Conservation (phyloP, 2,329 filamentous ascomycete genomes). For the Fusarium floridanum region DNA sequence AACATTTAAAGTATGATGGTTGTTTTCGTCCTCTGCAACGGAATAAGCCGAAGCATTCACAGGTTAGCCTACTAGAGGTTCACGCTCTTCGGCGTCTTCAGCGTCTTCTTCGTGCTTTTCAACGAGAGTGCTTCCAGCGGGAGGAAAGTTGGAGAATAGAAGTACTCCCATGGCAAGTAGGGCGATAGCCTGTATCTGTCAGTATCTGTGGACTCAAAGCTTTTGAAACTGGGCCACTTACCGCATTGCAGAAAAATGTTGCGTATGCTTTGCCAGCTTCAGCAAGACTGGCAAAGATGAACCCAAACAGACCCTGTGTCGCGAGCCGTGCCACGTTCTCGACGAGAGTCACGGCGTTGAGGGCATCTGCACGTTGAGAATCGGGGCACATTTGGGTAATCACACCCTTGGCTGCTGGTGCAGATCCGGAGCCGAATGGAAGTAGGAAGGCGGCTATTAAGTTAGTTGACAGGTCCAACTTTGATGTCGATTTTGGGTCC, state of each 20-base stretch:
- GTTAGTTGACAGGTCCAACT: background rate
- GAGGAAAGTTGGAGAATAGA: constrained; percentile 58
- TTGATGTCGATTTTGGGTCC: constrained; percentile 10
- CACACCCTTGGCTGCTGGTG: constrained; percentile 78
- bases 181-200: constrained; percentile 60
- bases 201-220: background rate
- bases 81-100: background rate
- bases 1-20: background rate
- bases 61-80: background rate
- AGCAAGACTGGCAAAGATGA: constrained; percentile 74
- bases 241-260: constrained; percentile 77
- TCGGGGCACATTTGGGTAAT: constrained; percentile 78
- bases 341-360: constrained; percentile 77
- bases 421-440: constrained; percentile 77
- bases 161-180: constrained; percentile 58
- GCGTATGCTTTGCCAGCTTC: constrained; percentile 69
- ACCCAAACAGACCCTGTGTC: constrained; percentile 75
- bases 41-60: background rate
- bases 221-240: constrained; percentile 47
- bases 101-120: constrained; percentile 40
- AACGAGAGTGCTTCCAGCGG: constrained; percentile 53
- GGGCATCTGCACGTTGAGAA: constrained; percentile 72
- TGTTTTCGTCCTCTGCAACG: background rate
- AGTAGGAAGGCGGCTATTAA: constrained; percentile 70
- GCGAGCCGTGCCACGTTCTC: constrained; percentile 76